Conservation (phyloP, 2,329 filamentous ascomycete species). For the Ceratocystis variospora region DNA sequence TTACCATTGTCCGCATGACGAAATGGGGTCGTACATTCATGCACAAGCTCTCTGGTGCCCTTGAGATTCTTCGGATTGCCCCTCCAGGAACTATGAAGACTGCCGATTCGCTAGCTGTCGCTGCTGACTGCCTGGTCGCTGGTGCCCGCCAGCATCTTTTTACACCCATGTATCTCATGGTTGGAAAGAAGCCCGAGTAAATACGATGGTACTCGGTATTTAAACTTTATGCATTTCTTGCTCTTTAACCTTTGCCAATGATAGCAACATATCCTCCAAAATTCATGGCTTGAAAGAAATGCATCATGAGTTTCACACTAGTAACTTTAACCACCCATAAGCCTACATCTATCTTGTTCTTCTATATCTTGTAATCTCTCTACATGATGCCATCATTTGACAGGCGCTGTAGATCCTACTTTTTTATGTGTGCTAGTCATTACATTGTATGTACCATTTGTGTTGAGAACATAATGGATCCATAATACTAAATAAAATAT, state of each 20-base stretch:
- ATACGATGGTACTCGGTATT: not conserved
- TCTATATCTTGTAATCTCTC: not conserved
- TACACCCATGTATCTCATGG: conserved; percentile 97
- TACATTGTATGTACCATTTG: not conserved
- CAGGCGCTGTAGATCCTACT: not conserved
- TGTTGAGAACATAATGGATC: not conserved
- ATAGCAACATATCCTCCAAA: too few relatives aligned
- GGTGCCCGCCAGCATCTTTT: conserved; percentile 85
- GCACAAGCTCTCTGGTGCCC: conserved; percentile 60
- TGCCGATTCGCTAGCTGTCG: conserved; percentile 72
- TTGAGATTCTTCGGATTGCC: conserved; percentile 63
- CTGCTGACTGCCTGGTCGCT: conserved; percentile 72
- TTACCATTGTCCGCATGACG: conserved; percentile 81
- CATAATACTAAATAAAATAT: not conserved
- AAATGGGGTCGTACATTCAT: conserved; percentile 61
- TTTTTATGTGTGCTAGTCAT: not conserved
- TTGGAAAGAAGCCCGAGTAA: conserved; percentile 62
- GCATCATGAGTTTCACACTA: too few relatives aligned
- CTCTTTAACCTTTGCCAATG: too few relatives aligned
- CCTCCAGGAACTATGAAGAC: conserved; percentile 84
- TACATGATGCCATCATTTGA: not conserved
- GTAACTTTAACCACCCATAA: too few relatives aligned
- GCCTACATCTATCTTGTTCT: not conserved
- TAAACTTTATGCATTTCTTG: not conserved
- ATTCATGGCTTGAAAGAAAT: too few relatives aligned